Evolutionary conservation across 345 rosid species (phyloP), one percentile per base, ranked within the genome.

Genomic region (Laguncularia racemosa): DNA sequence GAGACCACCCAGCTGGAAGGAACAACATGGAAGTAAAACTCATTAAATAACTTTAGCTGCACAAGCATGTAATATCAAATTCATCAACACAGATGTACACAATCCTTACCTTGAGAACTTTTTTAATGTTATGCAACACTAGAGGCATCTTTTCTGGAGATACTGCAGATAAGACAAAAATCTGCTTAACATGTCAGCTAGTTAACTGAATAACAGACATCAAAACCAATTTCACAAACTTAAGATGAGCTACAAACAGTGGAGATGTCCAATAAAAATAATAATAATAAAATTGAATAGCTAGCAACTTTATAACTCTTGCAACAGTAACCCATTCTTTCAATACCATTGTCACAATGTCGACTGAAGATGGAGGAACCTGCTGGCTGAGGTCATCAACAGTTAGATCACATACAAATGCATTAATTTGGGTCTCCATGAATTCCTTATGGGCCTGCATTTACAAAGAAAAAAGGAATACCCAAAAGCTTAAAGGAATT

Each of bases 81-180:
- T 20, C 18, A 55, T 46, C 65, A 3, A 53, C 33, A 50, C 19
- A 65, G 59, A 56, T 38, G 40, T 18, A 4, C 40, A 2, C 28
- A 53, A n/a, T 49, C 14, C 18, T 50, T 74, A 83, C 98, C 93
- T 89, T 89, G 15, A 92, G 84, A 64, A 89, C 79, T 63, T 75
- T 86, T 58, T 52, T 77, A 59, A 89, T 73, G 65, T 92, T 89
- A 69, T 80, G 82, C 76, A 92, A 65, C 40, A 84, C 85, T 38
- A 76, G 60, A 59, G 88, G 75, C 98, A 92, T 89, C 80, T 84
- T 86, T 76, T 89, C 97, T 38, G 97, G 97, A 16, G 95, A 86
- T 61, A 89, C 88, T 71, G 97, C 97, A 73, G 97, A 86, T 72
- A 89, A 79, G 47, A 89, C 79, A 76, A 92, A 92, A 66, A 89